Evolutionary conservation across 345 rosid species (phyloP), one percentile per base, ranked within the genome.

Genomic region (Punica granatum): DNA sequence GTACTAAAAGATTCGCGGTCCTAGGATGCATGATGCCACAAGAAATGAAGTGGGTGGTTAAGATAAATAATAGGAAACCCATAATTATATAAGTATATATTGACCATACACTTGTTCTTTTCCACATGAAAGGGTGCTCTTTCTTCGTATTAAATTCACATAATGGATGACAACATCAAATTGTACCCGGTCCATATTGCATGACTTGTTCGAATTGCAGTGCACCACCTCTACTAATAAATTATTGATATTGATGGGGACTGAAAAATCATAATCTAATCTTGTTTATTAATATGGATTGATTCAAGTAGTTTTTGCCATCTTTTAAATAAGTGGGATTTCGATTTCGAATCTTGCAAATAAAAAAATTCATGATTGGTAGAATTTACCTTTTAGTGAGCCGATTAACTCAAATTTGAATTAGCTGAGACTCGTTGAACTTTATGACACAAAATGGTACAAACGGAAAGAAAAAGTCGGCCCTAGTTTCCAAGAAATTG

Each of bases 111-210:
- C 3, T 6, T 10, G 63, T 23, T 28, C 21, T 15, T 34, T 34
- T 32, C 32, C 43, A 13, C 61, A 34, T 67, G 13, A 67, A 49
- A 51, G n/a, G n/a, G n/a, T n/a, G n/a, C n/a, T n/a, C n/a, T n/a
- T n/a, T 64, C n/a, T 8, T 4, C 35, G 23, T 28, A 2, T 41
- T 64, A 8, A 64, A 39, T 28, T 1, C 12, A 23, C 18, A 15
- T 19, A 64, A 43, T n/a, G 23, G 36, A 43, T 21, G 18, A 21
- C 21, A 46, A 46, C 19, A 65, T n/a, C n/a, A 19, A 46, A 64
- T 36, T 31, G 68, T 44, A 65, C 25, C 0, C 46, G 4, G 68
- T 10, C 68, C 36, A 19, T 30, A 46, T 65, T 2, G 59, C 68
- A 32, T 23, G 19, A 39, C 9, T 18, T 32, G 68, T 65, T 48